These are phyloP conservation scores for Nemania abortiva DNA, from an alignment of 2,329 filamentous ascomycete genomes.

Conservation along the genomic window DNA sequence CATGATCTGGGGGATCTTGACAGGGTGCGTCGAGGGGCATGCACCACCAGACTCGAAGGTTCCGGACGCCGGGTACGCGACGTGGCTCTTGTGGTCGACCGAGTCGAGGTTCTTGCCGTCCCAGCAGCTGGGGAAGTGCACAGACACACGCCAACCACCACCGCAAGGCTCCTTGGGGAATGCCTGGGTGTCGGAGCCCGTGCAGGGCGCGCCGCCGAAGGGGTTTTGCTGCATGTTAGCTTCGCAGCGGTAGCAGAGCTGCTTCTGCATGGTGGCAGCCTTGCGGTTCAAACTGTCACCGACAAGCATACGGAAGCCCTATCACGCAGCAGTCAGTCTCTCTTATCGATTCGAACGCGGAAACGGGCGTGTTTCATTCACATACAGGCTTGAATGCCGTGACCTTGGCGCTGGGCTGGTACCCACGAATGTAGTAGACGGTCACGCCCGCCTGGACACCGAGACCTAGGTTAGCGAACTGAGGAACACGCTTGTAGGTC, in stretches of 20 bases:
- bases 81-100: slow-evolving; percentile 51
- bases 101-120: slow-evolving; percentile 52
- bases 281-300: slow-evolving; percentile 48
- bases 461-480: slow-evolving; percentile 50
- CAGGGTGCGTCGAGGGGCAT: slow-evolving; percentile 50
- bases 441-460: slow-evolving; percentile 50
- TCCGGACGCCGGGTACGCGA: slow-evolving; percentile 48
- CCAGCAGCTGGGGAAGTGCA: slow-evolving; percentile 52
- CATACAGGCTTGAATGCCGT: slow-evolving; percentile 50
- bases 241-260: slow-evolving; percentile 51
- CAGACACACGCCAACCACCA: slow-evolving; percentile 48
- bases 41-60: slow-evolving; percentile 49
- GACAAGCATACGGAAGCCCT: slow-evolving; percentile 53
- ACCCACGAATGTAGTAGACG: slow-evolving; percentile 52
- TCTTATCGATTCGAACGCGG: neutral
- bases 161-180: slow-evolving; percentile 47
- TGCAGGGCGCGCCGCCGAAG: slow-evolving; percentile 51
- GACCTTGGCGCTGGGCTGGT: slow-evolving; percentile 47
- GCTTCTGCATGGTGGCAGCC: slow-evolving; percentile 47
- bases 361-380: neutral
- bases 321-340: slow-evolving; percentile 17
- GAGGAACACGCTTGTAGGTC: slow-evolving; percentile 51
- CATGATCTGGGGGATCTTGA: slow-evolving; percentile 56
- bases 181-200: slow-evolving; percentile 47
- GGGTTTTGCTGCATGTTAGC: slow-evolving; percentile 50